These are phyloP conservation scores for Zoysia matrella DNA, from an alignment of 202 grass and related monocot species.

Conservation along the genomic window DNA sequence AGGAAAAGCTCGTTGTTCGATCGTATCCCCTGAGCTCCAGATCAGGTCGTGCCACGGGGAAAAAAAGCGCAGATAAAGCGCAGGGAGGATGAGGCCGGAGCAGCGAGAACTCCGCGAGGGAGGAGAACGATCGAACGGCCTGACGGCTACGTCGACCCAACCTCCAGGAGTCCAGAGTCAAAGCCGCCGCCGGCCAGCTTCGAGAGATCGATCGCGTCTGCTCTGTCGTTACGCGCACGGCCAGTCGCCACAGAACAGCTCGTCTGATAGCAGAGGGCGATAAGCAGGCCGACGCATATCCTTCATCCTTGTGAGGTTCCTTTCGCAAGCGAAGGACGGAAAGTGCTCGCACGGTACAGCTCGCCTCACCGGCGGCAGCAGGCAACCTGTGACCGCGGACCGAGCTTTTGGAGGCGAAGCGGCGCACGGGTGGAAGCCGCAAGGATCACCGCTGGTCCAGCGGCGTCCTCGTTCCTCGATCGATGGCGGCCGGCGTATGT, in stretches of 20 bases:
- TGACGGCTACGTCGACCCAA: constrained; percentile 5
- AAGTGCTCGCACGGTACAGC: background rate
- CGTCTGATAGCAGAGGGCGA: background rate
- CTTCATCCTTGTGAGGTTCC: background rate
- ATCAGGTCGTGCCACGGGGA: background rate
- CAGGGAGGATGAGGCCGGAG: background rate
- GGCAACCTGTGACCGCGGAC: background rate
- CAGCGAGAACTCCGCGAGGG: constrained; percentile 21
- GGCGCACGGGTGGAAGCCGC: too few relatives aligned
- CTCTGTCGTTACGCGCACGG: too few relatives aligned
- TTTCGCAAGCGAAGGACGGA: background rate
- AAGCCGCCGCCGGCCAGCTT: background rate
- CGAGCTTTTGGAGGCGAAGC: background rate
- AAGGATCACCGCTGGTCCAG: too few relatives aligned
- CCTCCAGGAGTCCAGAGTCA: background rate
- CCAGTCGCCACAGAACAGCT: too few relatives aligned
- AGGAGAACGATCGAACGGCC: background rate
- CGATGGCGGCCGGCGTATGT: too few relatives aligned
- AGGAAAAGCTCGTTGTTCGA: background rate
- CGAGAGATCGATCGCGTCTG: too few relatives aligned
- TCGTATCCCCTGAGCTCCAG: constrained; percentile 21
- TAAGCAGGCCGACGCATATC: background rate
- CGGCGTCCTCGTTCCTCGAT: too few relatives aligned
- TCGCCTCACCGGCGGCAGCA: background rate
- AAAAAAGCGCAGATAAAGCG: background rate